Evolutionary conservation across 2,329 filamentous ascomycete species (phyloP), one percentile per base, ranked within the genome.

Genomic region (Penicillium hesseltinei): DNA sequence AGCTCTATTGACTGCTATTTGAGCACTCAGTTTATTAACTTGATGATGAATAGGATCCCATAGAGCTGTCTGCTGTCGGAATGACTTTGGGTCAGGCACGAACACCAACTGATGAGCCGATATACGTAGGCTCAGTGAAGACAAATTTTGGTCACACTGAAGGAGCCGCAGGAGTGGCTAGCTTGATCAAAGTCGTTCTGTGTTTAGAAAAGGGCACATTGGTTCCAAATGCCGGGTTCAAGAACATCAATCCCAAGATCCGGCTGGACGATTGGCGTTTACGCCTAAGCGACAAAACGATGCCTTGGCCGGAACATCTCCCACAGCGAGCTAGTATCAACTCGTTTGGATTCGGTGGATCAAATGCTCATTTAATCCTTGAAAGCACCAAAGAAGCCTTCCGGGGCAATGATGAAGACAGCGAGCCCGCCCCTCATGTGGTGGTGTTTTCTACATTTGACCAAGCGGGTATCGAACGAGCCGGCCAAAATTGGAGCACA

Each of bases 151-250:
- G 81, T 19, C 81, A 84, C 60, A 78, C 77, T 0, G 81, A 83
- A 64, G 78, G 79, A 9, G 74, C 78, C 1, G 79, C 80, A 2
- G 81, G 81, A 0, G 64, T 83, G 17, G 80, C 81, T 0, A 78
- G 79, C 8, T 51, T 83, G 8, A 68, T 83, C 21, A 81, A 80
- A 62, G 73, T 77, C 0, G 62, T 80, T 0, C 66, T 78, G 27
- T 69, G 73, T 42, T 71, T 82, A 64, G 73, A 76, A 48, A 67
- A 79, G 35, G 69, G 66, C 8, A 59, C 59, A 0, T 62, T 82
- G 2, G 75, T 77, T 0, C 77, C 78, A 1, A 81, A 81, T 52
- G 67, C 80, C 8, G 77, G 79, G 40, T 70, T 81, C 33, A 57
- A 75, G 1, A 66, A 62, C 1, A 67, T 80, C 10, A 81, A 77